Conservation (phyloP, 495 filamentous ascomycete species). For the Talaromyces borbonicus region DNA sequence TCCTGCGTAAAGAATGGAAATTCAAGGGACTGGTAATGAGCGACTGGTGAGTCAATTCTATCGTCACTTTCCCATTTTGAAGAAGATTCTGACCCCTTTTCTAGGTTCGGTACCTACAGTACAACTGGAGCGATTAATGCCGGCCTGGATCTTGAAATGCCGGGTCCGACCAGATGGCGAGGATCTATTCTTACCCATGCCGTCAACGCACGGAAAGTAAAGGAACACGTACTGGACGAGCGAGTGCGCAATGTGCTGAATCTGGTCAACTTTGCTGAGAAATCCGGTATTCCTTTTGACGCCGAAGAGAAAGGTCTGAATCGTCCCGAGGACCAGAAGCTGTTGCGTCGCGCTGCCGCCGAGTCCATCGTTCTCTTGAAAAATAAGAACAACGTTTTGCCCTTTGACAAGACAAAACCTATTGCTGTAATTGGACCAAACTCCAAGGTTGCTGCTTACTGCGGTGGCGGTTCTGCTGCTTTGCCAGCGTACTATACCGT, state of each 20-base stretch:
- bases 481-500: constrained; percentile 72
- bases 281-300: constrained; percentile 49
- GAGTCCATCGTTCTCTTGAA: constrained; percentile 73
- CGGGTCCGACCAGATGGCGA: constrained; percentile 56
- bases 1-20: constrained; percentile 61
- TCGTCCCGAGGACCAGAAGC: constrained; percentile 50
- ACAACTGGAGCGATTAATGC: constrained; percentile 58
- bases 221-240: constrained; percentile 48
- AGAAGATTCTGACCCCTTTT: neutral
- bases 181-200: constrained; percentile 50
- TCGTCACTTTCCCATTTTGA: neutral
- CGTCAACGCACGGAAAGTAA: constrained; percentile 48
- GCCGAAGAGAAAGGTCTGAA: constrained; percentile 53
- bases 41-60: constrained; percentile 52
- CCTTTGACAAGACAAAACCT: constrained; percentile 50
- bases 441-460: constrained; percentile 62
- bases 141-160: constrained; percentile 69
- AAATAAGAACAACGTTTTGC: constrained; percentile 57
- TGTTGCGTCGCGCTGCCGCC: constrained; percentile 57
- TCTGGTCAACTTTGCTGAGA: constrained; percentile 53
- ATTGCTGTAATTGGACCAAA: constrained; percentile 78
- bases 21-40: constrained; percentile 62
- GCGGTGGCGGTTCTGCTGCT: constrained; percentile 73
- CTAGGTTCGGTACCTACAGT: constrained; percentile 53
- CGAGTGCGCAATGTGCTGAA: constrained; percentile 53